A percentile compares a stretch with the other conserved stretches of the same genome.
Conservation (phyloP, 257 asterid species). For the Primulina huaijiensis region DNA sequence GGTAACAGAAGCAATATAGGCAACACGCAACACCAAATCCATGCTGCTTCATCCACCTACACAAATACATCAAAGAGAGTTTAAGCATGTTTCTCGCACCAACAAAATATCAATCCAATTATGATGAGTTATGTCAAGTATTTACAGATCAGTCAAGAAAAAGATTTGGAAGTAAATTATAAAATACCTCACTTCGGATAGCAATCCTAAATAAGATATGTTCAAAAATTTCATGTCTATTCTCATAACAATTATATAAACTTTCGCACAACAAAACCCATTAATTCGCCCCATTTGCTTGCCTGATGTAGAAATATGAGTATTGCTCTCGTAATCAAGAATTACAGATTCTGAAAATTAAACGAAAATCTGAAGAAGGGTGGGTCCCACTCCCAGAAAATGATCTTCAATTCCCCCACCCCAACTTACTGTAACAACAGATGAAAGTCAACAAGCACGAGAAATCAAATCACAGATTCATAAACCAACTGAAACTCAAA, state of each 20-base stretch:
- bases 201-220: neutral
- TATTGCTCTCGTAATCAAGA: neutral
- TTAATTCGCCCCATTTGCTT: neutral
- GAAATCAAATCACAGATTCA: slow-evolving; percentile 31
- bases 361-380: neutral
- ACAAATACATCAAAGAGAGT: slow-evolving; percentile 23
- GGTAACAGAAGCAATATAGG: slow-evolving; percentile 6
- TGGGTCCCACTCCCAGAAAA: neutral
- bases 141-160: neutral
- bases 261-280: no score
- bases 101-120: neutral
- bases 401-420: neutral
- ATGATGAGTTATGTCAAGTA: slow-evolving; percentile 11
- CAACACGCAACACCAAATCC: neutral
- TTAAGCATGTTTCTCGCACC: slow-evolving; percentile 19
- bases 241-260: no score
- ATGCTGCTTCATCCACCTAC: slow-evolving; percentile 30
- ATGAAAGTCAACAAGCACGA: slow-evolving; percentile 24
- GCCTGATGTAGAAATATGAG: neutral
- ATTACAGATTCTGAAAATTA: neutral
- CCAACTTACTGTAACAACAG: neutral
- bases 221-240: no score
- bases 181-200: neutral
- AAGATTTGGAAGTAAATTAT: neutral
- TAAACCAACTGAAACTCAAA: slow-evolving; percentile 19